phyloP scores from a whole-genome alignment of 2,329 filamentous ascomycete genomes.

The Dichotomopilus funicola region DNA sequence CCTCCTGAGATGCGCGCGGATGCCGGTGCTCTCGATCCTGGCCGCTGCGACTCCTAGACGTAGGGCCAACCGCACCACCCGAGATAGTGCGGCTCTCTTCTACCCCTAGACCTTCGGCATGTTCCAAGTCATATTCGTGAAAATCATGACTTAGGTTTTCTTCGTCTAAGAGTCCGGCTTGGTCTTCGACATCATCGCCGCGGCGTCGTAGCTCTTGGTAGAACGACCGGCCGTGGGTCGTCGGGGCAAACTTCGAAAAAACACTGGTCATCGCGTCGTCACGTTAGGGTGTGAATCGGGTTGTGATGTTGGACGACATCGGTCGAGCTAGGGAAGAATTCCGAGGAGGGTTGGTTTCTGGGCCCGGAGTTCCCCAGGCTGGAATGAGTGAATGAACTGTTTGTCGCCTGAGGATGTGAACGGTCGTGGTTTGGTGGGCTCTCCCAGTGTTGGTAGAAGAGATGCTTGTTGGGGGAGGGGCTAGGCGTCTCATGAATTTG shows the following conservation, averaged over 20 bases:
- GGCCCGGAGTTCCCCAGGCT: neutral
- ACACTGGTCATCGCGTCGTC: conserved; percentile 38
- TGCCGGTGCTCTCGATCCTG: conserved; percentile 22
- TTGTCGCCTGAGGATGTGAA: no score
- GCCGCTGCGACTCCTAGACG: conserved; percentile 16
- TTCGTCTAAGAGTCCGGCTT: conserved; percentile 42
- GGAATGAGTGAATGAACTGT: neutral
- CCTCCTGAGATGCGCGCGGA: conserved; percentile 31
- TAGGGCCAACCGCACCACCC: conserved; percentile 29
- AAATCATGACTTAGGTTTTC: conserved; percentile 48
- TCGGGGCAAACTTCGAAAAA: conserved; percentile 39
- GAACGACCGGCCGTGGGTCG: conserved; percentile 37
- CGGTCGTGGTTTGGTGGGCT: no score
- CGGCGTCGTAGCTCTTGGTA: conserved; percentile 42
- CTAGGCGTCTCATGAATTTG: neutral
- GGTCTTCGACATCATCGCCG: conserved; percentile 39
- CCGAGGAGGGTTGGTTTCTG: neutral
- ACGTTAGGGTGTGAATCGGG: conserved; percentile 3
- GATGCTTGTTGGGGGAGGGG: neutral
- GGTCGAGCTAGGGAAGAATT: neutral
- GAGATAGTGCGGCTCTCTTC: conserved; percentile 42
- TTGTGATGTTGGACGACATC: neutral
- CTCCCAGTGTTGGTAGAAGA: neutral
- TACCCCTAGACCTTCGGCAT: conserved; percentile 35
- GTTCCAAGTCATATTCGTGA: conserved; percentile 43